Evolutionary conservation across 345 rosid species (phyloP), one percentile per base, ranked within the genome.

Genomic region (Hypericum perforatum): DNA sequence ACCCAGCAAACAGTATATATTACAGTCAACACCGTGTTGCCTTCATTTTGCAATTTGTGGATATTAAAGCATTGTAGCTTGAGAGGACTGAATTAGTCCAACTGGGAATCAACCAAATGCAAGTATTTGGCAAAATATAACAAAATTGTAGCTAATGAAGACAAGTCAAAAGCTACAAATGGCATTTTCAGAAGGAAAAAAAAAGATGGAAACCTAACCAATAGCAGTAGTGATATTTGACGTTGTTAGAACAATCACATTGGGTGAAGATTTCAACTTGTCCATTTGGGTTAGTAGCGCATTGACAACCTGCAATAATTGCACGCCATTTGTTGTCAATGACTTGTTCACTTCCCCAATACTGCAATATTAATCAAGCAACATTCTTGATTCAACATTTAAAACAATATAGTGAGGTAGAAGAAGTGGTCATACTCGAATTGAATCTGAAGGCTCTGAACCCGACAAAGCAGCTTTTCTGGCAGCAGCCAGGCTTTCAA

Each of bases 401-500:
- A 22, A 4, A 22, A 22, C 32, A 22, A 22, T 22, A 22, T 22
- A 22, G 32, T 22, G 32, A 22, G 40, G 42, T 32, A 48, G 59
- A 41, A 32, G 48, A 43, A 63, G 45, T 9, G 40, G 39, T n/a
- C 11, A 5, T 85, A 92, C 94, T 74, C 98, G 74, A 56, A 92
- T 88, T 29, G 98, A 88, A 80, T 92, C 98, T 61, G 98, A 88
- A 71, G 98, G 98, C 62, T 92, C 97, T 40, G 98, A 92, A 56
- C 97, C 97, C 60, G 95, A 92, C 70, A 92, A 66, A 54, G 97
- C 98, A 65, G 97, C 94, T 69, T 88, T 89, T 56, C 97, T 76
- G 45, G 97, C 91, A 43, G 97, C 95, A 53, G 98, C 98, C 61
- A 92, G 98, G 68, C 98, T 92, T 82, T 92, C 97, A 58, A 92